Percentiles rank a stretch among this genome's conserved stretches.
phyloP scores from a whole-genome alignment of 495 filamentous ascomycete species.

The Penicillium coffeae region DNA sequence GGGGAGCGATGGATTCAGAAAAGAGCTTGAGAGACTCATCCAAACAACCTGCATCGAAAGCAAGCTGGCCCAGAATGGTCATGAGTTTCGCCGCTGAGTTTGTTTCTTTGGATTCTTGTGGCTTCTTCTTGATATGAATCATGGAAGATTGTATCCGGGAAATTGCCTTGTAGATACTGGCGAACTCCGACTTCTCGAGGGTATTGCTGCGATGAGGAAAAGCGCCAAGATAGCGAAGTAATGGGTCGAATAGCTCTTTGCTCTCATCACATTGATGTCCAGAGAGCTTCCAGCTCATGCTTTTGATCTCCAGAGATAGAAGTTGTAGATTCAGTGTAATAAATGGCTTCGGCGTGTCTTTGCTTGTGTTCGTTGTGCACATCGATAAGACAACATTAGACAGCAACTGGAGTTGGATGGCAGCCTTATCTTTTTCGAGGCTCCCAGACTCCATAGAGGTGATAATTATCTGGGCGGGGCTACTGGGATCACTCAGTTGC shows the following conservation, averaged over 20 bases:
- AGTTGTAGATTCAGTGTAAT: conserved; percentile 61
- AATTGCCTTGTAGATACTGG: conserved; percentile 30
- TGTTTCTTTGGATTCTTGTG: conserved; percentile 20
- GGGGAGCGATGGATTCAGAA: conserved; percentile 27
- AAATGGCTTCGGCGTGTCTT: conserved; percentile 54
- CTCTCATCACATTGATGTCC: conserved; percentile 63
- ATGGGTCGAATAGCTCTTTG: conserved; percentile 67
- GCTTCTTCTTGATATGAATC: conserved; percentile 25
- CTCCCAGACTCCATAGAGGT: conserved; percentile 41
- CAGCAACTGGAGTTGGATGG: conserved; percentile 65
- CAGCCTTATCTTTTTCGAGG: conserved; percentile 54
- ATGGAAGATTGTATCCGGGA: conserved; percentile 37
- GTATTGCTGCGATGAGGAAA: conserved; percentile 54
- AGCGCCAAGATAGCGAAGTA: conserved; percentile 59
- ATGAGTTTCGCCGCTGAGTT: conserved; percentile 31
- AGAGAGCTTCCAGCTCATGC: conserved; percentile 67
- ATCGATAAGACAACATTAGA: conserved; percentile 65
- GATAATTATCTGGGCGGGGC: conserved; percentile 63
- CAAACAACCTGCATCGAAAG: conserved; percentile 42
- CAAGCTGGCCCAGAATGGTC: conserved; percentile 40
- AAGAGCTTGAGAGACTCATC: conserved; percentile 43
- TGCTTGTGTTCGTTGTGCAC: conserved; percentile 48
- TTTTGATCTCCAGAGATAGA: conserved; percentile 61
- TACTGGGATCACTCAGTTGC: conserved; percentile 46
- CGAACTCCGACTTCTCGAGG: conserved; percentile 40